Percentiles rank a stretch among this genome's conserved stretches.
Conservation (phyloP, 495 filamentous ascomycete genomes). For the Cairneyella variabilis region DNA sequence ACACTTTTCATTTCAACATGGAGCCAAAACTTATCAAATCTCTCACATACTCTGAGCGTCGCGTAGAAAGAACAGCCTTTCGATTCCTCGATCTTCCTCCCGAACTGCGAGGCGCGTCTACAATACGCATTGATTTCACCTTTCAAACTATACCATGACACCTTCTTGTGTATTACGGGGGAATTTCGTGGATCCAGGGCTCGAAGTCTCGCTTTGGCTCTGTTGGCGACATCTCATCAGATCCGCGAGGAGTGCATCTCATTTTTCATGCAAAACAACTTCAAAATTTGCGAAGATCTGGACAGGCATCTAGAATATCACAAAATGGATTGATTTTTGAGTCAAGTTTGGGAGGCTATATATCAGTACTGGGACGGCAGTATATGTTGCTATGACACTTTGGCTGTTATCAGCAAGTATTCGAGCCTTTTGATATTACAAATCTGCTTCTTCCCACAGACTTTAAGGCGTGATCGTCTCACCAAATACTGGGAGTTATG, state of each 20-base stretch:
- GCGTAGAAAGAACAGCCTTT: conserved; percentile 12
- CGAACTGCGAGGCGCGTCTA: too few relatives aligned
- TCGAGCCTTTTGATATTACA: too few relatives aligned
- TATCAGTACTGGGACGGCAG: too few relatives aligned
- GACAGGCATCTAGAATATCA: neutral
- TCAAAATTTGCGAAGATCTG: neutral
- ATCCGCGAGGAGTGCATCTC: neutral
- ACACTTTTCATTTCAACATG: too few relatives aligned
- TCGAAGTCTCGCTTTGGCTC: neutral
- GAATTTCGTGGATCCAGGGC: neutral
- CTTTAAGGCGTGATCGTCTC: too few relatives aligned
- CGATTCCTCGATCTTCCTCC: conserved; percentile 9
- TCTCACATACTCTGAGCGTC: too few relatives aligned
- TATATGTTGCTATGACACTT: too few relatives aligned
- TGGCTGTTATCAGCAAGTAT: too few relatives aligned
- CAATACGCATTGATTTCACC: too few relatives aligned
- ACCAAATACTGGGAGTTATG: too few relatives aligned
- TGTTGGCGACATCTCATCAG: neutral
- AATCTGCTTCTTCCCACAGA: too few relatives aligned
- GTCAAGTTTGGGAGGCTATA: neutral
- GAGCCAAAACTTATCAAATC: too few relatives aligned
- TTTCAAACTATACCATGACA: conserved; percentile 1
- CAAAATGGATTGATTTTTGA: neutral
- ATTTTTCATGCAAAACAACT: conserved; percentile 6
- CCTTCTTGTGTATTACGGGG: neutral